Base-by-base conservation (phyloP, 78 protist genomes). In the Planoprotostelium fungivorum region DNA sequence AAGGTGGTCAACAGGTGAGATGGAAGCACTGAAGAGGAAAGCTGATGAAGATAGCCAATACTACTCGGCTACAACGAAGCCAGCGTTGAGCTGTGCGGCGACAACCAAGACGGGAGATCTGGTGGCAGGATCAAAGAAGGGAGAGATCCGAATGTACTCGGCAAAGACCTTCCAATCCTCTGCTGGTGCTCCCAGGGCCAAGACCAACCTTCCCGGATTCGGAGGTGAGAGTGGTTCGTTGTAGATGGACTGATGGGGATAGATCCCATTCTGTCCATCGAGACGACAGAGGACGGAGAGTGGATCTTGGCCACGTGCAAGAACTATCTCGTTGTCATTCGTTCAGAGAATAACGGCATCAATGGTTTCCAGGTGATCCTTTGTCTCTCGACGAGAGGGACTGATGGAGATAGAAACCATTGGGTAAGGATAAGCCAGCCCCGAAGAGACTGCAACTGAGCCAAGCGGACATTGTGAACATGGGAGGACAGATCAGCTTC, bases 281-380 rank as follows among this genome's bases (percentile, higher is more conserved):
- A 94, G 39, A 88, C 83, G 16, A 94, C 96, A 0, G 86, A 36
- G 29, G 96, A 94, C 37, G 94, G 96, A 28, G 89, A 89, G 38
- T 94, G 96, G 96, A 84, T 94, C 1, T 91, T 94, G 34, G 96
- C 96, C 29, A 94, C 96, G 0, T 94, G 96, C 51, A 89, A 94
- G 39, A 89, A 51, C 25, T 94, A 89, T 37, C 92, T 94, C 84
- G 35, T 91, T 39, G 84, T 94, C 1, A 88, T 94, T 0, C 93
- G 94, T 1, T 87, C 88, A 1, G 90, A 88, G 37, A 73, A 86
- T 0, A 90, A 92, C 29, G 96, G 96, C 16, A 34, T 35, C 23
- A 90, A 34, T 39, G 96, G 94, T 23, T 94, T 94, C 73, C 90
- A 94, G 84, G 91, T 88, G 34, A 36, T 90, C 38, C 88, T 93